Conservation (phyloP, 2,329 filamentous ascomycete genomes). For the Trichoderma sp. region DNA sequence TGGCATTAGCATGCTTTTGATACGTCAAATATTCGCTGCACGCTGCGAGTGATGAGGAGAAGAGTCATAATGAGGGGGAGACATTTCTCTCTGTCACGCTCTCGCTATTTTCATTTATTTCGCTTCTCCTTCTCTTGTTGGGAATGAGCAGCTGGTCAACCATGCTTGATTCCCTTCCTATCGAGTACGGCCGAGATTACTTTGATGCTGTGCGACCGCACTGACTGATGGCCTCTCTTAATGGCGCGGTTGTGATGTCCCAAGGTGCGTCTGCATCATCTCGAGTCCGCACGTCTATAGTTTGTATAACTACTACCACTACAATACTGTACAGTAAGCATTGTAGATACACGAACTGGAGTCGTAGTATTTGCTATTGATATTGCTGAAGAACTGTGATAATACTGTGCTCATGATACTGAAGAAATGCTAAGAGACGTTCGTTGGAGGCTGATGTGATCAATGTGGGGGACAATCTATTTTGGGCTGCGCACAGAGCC, state of each 20-base stretch:
- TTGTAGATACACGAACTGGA: no score
- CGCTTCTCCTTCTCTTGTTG: background rate
- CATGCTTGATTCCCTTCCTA: background rate
- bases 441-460: background rate
- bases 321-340: background rate
- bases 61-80: background rate
- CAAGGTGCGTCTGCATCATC: background rate
- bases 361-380: no score
- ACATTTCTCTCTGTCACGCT: background rate
- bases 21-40: background rate
- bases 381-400: background rate
- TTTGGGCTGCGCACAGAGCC: conserved; percentile 1
- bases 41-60: background rate
- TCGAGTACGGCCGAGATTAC: background rate
- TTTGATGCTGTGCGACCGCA: background rate
- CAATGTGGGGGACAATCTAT: background rate
- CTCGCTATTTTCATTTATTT: background rate
- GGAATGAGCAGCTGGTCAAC: background rate
- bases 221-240: background rate
- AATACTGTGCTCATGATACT: background rate
- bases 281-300: background rate
- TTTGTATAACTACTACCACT: background rate
- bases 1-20: background rate
- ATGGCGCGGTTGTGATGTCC: background rate
- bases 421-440: background rate